phyloP scores from a whole-genome alignment of 108 stramenopile genomes.

The Bacterosira constricta region DNA sequence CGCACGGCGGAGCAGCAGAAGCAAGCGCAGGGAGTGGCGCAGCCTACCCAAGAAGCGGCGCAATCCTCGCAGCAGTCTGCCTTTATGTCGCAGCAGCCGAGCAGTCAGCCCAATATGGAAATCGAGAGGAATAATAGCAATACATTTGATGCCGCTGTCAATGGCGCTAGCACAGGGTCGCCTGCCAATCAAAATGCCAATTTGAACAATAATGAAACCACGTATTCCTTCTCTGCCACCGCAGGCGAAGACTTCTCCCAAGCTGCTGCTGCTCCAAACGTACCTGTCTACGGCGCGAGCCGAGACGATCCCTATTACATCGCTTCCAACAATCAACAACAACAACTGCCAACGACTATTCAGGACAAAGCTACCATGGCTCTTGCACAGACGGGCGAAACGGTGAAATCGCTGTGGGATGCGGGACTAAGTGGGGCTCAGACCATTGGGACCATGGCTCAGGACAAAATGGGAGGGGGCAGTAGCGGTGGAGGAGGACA shows the following conservation, averaged over 20 bases:
- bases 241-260: conserved; percentile 23
- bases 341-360: conserved; percentile 1
- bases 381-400: background rate
- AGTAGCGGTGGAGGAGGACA: background rate
- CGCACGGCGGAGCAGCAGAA: conserved; percentile 39
- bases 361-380: conserved; percentile 20
- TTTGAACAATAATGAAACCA: conserved; percentile 17
- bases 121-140: background rate
- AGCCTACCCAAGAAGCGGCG: background rate
- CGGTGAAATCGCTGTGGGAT: conserved; percentile 3
- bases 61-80: background rate
- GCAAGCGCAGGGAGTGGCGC: background rate
- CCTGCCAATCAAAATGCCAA: background rate
- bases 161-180: background rate
- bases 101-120: conserved; percentile 24
- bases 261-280: background rate
- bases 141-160: conserved; percentile 7
- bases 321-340: background rate
- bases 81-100: conserved; percentile 7
- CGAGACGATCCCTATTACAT: background rate
- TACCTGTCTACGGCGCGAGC: conserved; percentile 30
- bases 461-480: conserved; percentile 12
- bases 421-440: conserved; percentile 4
- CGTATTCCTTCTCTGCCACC: conserved; percentile 24
- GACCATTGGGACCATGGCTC: conserved; percentile 14